Evolutionary conservation across 495 filamentous ascomycete species (phyloP).

Genomic region (Penicillium taxi): DNA sequence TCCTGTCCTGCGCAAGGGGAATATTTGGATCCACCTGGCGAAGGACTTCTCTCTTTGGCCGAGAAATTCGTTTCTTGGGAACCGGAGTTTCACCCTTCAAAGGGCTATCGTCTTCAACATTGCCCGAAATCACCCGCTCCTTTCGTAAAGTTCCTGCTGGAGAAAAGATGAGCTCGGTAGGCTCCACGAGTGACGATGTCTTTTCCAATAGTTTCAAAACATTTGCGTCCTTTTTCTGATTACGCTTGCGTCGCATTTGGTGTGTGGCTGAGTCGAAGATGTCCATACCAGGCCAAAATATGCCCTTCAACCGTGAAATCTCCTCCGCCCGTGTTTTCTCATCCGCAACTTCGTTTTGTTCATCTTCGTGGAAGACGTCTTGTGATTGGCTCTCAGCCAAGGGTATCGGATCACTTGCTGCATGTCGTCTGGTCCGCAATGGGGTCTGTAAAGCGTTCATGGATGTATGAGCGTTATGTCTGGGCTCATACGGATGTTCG

Average conservation of each 20-base stretch:
- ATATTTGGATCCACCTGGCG: constrained; percentile 28
- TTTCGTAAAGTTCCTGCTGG: constrained; percentile 47
- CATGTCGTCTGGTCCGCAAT: no score
- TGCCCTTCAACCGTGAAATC: constrained; percentile 57
- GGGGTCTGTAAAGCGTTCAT: no score
- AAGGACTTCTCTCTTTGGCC: constrained; percentile 20
- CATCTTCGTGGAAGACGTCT: no score
- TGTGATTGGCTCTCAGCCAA: no score
- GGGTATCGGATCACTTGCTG: no score
- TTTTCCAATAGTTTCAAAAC: constrained; percentile 62
- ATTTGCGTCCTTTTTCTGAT: constrained; percentile 74
- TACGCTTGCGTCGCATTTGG: constrained; percentile 69
- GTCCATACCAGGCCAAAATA: constrained; percentile 77
- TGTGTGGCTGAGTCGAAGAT: constrained; percentile 78
- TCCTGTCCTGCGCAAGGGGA: constrained; percentile 19
- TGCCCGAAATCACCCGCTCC: constrained; percentile 49
- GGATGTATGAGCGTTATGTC: no score
- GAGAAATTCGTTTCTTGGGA: constrained; percentile 25
- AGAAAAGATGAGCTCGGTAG: constrained; percentile 62
- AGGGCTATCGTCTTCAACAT: constrained; percentile 45
- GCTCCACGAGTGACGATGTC: constrained; percentile 59
- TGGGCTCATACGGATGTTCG: constrained; percentile 3
- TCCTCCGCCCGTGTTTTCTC: constrained; percentile 31
- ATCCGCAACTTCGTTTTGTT: not conserved
- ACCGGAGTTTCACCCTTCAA: constrained; percentile 43